Base-by-base conservation (phyloP, 176 grass and related monocot species). In the Cocos nucifera region DNA sequence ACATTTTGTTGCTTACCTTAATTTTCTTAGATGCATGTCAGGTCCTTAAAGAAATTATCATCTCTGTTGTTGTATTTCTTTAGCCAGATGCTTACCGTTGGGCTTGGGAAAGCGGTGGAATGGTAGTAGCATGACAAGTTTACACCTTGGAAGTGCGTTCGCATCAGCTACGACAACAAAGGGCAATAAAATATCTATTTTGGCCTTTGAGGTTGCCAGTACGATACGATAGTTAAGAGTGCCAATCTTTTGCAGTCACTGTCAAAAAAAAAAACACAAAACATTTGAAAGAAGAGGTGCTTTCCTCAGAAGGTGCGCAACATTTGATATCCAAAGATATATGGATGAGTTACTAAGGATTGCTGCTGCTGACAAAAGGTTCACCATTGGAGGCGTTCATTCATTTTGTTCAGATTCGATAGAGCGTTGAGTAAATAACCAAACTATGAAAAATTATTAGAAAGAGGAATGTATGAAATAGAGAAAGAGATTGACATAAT, bases 121-220 rank as follows among this genome's bases (percentile, higher is more conserved):
- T 35, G 65, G 65, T 5, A 67, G 27, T 67, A 67, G 65, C 52
- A 55, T 67, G 27, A 67, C 65, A 67, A 67, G n/a, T 87, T 85
- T 97, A 73, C 87, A 88, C 70, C 26, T 49, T 49, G 80, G 60
- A 57, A 80, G 69, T 74, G 79, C 75, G 66, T 97, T 97, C 83
- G 83, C 80, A 83, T 79, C 87, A 55, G 76, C 81, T 66, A 65
- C 65, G 72, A 60, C 78, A 67, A 69, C 87, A 61, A 91, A 96
- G 24, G 83, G 80, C 35, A 88, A 79, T 62, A 91, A 88, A 80
- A 90, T 97, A 82, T 66, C 75, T 56, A 97, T 97, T 74, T 85
- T 91, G 69, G 81, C 92, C 66, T 97, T 97, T 78, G 92, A 97
- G 73, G 81, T 97, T 76, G 92, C 92, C 54, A 97, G n/a, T n/a